Conservation (phyloP, 2,329 filamentous ascomycete genomes). For the Dendryphion nanum region DNA sequence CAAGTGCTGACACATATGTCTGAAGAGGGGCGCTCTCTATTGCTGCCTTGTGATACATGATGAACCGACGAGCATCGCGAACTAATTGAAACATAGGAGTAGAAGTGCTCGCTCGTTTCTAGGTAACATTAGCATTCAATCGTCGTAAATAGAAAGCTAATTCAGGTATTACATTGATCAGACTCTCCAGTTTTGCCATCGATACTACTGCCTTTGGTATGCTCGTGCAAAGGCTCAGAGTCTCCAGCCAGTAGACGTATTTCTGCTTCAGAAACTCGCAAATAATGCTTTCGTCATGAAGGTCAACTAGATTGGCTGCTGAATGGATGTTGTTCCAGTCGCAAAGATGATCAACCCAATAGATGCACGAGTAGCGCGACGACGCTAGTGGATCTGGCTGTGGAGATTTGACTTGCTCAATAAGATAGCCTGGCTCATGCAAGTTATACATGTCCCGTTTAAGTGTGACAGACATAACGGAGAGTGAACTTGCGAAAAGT, state of each 20-base stretch:
- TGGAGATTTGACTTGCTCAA: no score
- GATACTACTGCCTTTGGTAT: conserved; percentile 11
- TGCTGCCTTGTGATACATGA: conserved; percentile 9
- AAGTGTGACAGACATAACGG: no score
- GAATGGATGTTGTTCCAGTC: no score
- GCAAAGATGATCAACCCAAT: no score
- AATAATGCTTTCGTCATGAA: conserved; percentile 7
- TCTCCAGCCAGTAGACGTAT: conserved; percentile 4
- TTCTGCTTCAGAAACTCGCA: conserved; percentile 9
- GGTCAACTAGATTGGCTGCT: no score
- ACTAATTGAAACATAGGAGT: conserved; percentile 4
- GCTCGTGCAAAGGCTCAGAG: conserved; percentile 9
- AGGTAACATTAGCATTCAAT: not conserved
- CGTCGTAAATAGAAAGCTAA: not conserved
- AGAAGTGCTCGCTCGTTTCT: not conserved
- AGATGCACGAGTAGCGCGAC: no score
- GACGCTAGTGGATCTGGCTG: no score
- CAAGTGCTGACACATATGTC: conserved; percentile 15
- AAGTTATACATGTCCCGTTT: no score
- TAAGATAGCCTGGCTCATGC: no score
- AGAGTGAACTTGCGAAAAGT: no score
- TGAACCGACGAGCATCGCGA: conserved; percentile 13
- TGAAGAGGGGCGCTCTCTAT: conserved; percentile 18
- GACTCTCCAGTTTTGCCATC: conserved; percentile 7
- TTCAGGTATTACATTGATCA: not conserved